These are phyloP conservation scores for Nissolia schottii DNA, from an alignment of 306 rosid genomes.

Conservation along the genomic window DNA sequence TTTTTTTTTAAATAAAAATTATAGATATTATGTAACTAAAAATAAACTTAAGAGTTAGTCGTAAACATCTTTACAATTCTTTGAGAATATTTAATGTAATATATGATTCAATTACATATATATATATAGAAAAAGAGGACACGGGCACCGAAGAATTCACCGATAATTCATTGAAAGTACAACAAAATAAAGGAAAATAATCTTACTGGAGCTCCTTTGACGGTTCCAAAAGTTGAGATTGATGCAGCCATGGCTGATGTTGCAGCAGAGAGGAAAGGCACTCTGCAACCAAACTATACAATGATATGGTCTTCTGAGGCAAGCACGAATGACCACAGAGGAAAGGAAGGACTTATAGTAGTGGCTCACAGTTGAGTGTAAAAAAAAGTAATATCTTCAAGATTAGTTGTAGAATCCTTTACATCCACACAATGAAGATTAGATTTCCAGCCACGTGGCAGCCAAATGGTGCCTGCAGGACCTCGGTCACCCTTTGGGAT, in stretches of 20 bases:
- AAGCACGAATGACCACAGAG: background rate
- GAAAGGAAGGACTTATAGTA: constrained; percentile 45
- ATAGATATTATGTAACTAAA: no score
- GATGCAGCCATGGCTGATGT: constrained; percentile 68
- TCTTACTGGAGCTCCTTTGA: constrained; percentile 63
- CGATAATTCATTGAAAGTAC: background rate
- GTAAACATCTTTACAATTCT: no score
- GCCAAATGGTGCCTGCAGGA: constrained; percentile 7
- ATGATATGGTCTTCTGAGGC: constrained; percentile 1
- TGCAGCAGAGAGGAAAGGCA: background rate
- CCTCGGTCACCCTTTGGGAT: constrained; percentile 27
- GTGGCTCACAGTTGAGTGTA: constrained; percentile 28
- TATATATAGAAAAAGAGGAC: no score
- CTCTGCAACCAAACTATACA: background rate
- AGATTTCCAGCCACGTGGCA: constrained; percentile 57
- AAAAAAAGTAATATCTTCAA: constrained; percentile 33
- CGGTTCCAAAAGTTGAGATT: constrained; percentile 67
- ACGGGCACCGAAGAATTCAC: no score
- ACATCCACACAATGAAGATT: constrained; percentile 79
- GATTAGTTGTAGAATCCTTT: constrained; percentile 31
- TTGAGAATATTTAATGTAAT: no score
- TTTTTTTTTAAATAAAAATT: no score
- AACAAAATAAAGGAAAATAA: background rate
- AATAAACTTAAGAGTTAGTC: no score
- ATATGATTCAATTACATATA: no score